These are phyloP conservation scores for Rhododendron griersonianum DNA, from an alignment of 148 eudicot genomes.

Conservation along the genomic window DNA sequence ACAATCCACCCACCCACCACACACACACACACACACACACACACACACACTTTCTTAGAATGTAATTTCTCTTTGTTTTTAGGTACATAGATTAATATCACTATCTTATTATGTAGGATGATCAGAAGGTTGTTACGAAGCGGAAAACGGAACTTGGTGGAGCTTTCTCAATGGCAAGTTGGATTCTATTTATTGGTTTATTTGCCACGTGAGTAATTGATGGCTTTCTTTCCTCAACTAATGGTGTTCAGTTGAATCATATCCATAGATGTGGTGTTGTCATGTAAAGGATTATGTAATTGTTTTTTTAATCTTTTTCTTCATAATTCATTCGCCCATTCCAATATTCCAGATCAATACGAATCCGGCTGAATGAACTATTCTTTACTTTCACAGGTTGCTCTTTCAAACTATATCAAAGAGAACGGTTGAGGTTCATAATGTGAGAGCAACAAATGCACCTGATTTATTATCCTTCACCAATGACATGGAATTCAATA, in stretches of 20 bases:
- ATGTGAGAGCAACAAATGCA: slow-evolving; percentile 72
- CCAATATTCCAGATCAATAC: not conserved
- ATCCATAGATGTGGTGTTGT: not conserved
- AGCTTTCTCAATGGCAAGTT: slow-evolving; percentile 83
- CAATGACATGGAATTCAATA: slow-evolving; percentile 85
- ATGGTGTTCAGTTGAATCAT: slow-evolving; percentile 2
- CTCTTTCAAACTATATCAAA: slow-evolving; percentile 71
- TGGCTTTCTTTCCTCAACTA: slow-evolving; percentile 5
- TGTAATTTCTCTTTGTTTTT: not conserved
- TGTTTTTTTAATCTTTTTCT: not conserved
- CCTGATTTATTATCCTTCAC: slow-evolving; percentile 69
- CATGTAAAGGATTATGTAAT: not conserved
- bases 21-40: not conserved
- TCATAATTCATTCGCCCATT: not conserved
- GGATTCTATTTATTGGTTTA: slow-evolving; percentile 90
- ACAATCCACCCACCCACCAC: not conserved
- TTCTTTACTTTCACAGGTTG: slow-evolving; percentile 47
- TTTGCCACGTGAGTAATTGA: slow-evolving; percentile 72
- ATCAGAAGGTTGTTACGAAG: slow-evolving; percentile 77
- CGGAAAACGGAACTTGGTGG: slow-evolving; percentile 98
- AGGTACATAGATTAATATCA: not conserved
- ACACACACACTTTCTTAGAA: not conserved
- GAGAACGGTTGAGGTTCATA: slow-evolving; percentile 83
- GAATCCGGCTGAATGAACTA: not conserved
- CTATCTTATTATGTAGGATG: slow-evolving; percentile 40